Evolutionary conservation across 345 rosid species (phyloP).

Genomic region (Nephelium lappaceum): DNA sequence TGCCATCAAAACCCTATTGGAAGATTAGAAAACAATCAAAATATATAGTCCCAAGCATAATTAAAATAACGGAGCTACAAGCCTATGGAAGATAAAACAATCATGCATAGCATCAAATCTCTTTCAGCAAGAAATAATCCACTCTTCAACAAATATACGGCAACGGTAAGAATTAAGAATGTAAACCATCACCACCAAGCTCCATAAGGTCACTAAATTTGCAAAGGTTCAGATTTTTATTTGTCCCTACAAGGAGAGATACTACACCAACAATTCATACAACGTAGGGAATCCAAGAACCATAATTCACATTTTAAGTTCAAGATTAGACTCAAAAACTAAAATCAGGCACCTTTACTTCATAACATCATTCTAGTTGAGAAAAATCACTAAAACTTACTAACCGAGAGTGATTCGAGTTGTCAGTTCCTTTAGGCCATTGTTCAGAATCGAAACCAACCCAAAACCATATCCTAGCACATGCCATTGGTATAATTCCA

Average conservation of each 20-base stretch:
- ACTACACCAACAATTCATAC: background rate
- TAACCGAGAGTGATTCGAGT: background rate
- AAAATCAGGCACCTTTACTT: background rate
- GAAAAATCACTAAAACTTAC: background rate
- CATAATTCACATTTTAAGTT: background rate
- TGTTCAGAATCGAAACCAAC: background rate
- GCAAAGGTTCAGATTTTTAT: background rate
- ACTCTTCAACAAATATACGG: background rate
- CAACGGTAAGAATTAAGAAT: background rate
- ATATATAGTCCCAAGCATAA: constrained; percentile 1
- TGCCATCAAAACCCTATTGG: constrained; percentile 33
- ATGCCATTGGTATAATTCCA: background rate
- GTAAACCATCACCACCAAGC: background rate
- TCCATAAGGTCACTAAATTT: background rate
- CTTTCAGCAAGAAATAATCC: background rate
- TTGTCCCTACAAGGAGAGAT: background rate
- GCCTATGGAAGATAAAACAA: background rate
- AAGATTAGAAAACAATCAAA: constrained; percentile 12
- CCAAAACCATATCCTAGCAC: background rate
- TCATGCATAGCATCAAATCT: background rate
- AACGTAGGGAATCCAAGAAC: background rate
- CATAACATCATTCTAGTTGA: background rate
- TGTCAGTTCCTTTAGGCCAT: background rate
- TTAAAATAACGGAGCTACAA: background rate
- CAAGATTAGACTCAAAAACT: background rate